These are phyloP conservation scores for Phytopythium kandeliae DNA, from an alignment of 352 stramenopile species.

Conservation along the genomic window DNA sequence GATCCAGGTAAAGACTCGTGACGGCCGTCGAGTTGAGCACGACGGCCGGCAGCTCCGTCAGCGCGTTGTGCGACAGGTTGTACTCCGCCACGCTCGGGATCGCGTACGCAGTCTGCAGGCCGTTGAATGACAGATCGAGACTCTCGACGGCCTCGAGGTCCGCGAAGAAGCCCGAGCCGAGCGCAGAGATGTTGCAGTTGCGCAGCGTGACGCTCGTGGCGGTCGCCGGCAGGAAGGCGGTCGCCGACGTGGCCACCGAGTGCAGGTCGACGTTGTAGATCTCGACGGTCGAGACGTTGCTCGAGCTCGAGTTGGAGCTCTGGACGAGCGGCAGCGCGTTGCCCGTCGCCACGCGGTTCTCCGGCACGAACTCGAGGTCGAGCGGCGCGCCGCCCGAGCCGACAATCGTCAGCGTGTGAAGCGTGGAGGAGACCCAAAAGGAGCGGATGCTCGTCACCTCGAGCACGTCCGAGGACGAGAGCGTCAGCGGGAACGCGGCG, in stretches of 20 bases:
- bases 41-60: conserved; percentile 17
- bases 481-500: conserved; percentile 13
- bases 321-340: conserved; percentile 17
- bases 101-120: background rate
- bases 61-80: conserved; percentile 36
- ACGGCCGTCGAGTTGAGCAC: conserved; percentile 21
- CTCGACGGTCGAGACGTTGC: conserved; percentile 21
- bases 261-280: conserved; percentile 29
- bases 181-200: conserved; percentile 40
- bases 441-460: conserved; percentile 20
- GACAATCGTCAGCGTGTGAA: conserved; percentile 22
- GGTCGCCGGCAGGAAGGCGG: conserved; percentile 24
- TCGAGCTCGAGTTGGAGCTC: conserved; percentile 12
- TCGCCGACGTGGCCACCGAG: conserved; percentile 13
- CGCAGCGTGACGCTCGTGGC: conserved; percentile 31
- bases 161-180: conserved; percentile 23
- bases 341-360: conserved; percentile 16
- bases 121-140: conserved; percentile 17
- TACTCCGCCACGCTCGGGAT: conserved; percentile 5
- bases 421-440: conserved; percentile 22
- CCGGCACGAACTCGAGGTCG: conserved; percentile 19
- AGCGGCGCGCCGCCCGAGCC: conserved; percentile 9
- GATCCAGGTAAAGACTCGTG: conserved; percentile 23
- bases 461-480: conserved; percentile 17
- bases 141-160: conserved; percentile 19